phyloP scores from a whole-genome alignment of 2,329 filamentous ascomycete species.

The Aspergillus puulaauensis region DNA sequence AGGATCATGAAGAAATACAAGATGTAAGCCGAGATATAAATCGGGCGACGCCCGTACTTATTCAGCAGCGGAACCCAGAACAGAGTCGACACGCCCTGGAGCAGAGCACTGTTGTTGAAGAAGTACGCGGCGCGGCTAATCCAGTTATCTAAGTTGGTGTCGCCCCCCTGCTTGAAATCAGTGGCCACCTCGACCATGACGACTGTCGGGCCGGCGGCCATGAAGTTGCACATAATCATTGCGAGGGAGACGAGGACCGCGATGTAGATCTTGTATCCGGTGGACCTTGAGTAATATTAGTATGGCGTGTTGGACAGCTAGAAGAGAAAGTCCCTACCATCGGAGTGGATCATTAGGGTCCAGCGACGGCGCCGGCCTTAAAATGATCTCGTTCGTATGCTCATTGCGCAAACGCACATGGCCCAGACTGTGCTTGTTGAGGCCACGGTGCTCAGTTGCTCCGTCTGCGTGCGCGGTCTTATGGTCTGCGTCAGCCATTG shows the following conservation, averaged over 20 bases:
- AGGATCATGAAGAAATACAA: constrained; percentile 35
- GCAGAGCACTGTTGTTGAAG: constrained; percentile 52
- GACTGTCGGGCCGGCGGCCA: constrained; percentile 56
- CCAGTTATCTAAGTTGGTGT: not conserved
- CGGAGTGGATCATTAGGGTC: constrained; percentile 30
- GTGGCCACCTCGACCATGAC: constrained; percentile 50
- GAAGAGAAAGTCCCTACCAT: constrained; percentile 10
- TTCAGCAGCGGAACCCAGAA: constrained; percentile 39
- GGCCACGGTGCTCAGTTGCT: no score
- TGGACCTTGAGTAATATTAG: not conserved
- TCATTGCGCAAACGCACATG: not conserved
- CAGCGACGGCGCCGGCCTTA: constrained; percentile 20
- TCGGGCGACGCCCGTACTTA: constrained; percentile 37
- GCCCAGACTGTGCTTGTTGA: not conserved
- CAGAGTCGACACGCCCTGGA: constrained; percentile 47
- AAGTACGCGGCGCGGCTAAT: constrained; percentile 47
- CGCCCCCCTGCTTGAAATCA: constrained; percentile 47
- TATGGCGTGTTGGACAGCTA: not conserved
- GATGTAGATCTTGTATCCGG: not conserved
- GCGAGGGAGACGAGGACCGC: constrained; percentile 31
- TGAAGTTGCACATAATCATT: constrained; percentile 58
- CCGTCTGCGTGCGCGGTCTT: no score
- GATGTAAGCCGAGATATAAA: constrained; percentile 17
- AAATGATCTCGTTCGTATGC: constrained; percentile 2
- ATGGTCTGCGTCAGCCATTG: no score